Evolutionary conservation across 2,329 filamentous ascomycete genomes (phyloP).

Genomic region (Phialemonium atrogriseum): DNA sequence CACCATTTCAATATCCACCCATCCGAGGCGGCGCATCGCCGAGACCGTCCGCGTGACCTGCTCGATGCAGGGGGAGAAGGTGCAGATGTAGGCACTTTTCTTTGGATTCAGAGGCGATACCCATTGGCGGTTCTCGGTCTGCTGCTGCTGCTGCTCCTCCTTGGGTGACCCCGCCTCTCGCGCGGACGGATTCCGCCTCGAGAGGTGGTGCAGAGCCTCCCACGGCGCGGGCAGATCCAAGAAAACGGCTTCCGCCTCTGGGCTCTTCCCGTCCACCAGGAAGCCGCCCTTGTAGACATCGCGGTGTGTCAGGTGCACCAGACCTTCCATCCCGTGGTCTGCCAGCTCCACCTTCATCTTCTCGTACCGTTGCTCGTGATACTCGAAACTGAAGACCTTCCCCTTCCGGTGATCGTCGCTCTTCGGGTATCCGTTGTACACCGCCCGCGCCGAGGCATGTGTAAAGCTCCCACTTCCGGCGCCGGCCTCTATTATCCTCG

Average conservation of each 20-base stretch:
- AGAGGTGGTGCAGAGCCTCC: slow-evolving; percentile 70
- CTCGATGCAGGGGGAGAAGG: slow-evolving; percentile 95
- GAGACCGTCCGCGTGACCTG: slow-evolving; percentile 85
- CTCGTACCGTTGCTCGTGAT: slow-evolving; percentile 62
- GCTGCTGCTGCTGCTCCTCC: slow-evolving; percentile 10
- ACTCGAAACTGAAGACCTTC: slow-evolving; percentile 77
- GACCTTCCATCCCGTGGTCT: slow-evolving; percentile 54
- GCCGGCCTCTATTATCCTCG: slow-evolving; percentile 69
- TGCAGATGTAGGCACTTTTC: slow-evolving; percentile 73
- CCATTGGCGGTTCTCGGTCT: too few relatives aligned
- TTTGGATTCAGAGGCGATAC: slow-evolving; percentile 60
- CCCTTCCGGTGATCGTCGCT: slow-evolving; percentile 40
- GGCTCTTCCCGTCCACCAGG: slow-evolving; percentile 48
- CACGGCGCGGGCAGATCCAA: slow-evolving; percentile 76
- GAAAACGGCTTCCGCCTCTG: slow-evolving; percentile 63
- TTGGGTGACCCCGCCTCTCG: slow-evolving; percentile 10
- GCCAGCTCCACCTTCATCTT: slow-evolving; percentile 62
- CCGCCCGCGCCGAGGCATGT: slow-evolving; percentile 66
- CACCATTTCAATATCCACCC: slow-evolving; percentile 90
- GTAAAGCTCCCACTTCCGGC: slow-evolving; percentile 79
- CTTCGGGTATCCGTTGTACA: slow-evolving; percentile 62
- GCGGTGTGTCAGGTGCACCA: slow-evolving; percentile 68
- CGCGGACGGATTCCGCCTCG: slow-evolving; percentile 36
- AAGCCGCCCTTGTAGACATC: slow-evolving; percentile 76
- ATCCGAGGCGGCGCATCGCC: slow-evolving; percentile 69